Percentiles rank a stretch among this genome's conserved stretches.
phyloP scores from a whole-genome alignment of 305 asterid genomes.

The Caryopteris hybrid region DNA sequence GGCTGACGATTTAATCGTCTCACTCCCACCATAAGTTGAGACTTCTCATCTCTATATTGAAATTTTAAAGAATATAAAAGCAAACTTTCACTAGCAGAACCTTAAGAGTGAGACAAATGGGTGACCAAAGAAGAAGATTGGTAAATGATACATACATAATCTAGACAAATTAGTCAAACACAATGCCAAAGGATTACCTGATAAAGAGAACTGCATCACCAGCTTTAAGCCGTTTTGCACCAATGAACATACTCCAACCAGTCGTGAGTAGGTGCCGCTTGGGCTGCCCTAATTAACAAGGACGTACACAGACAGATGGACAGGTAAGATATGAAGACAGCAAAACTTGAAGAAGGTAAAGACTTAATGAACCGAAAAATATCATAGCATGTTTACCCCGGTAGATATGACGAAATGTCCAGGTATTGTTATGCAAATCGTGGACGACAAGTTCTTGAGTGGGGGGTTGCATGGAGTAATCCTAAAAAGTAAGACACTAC shows the following conservation, averaged over 20 bases:
- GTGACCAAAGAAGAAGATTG: too few species aligned
- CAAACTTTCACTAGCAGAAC: too few species aligned
- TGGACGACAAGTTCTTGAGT: slow-evolving; percentile 90
- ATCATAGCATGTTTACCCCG: slow-evolving; percentile 57
- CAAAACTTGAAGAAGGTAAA: too few species aligned
- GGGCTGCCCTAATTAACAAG: slow-evolving; percentile 67
- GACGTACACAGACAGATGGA: not conserved
- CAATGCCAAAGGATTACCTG: too few species aligned
- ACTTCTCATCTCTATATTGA: slow-evolving; percentile 60
- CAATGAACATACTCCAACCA: slow-evolving; percentile 98
- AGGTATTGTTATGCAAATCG: slow-evolving; percentile 84
- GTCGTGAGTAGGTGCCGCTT: slow-evolving; percentile 90
- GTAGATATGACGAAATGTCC: slow-evolving; percentile 94
- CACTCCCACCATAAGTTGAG: slow-evolving; percentile 79
- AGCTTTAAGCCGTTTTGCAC: slow-evolving; percentile 87
- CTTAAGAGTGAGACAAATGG: too few species aligned
- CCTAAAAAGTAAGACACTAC: too few species aligned
- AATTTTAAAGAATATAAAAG: not conserved
- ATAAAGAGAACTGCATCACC: slow-evolving; percentile 90
- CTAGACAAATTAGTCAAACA: too few species aligned
- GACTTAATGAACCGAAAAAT: too few species aligned
- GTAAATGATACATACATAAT: too few species aligned
- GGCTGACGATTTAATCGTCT: slow-evolving; percentile 91
- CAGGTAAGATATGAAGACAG: too few species aligned
- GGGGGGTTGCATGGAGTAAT: slow-evolving; percentile 91